Evolutionary conservation across 345 rosid genomes (phyloP), one percentile per base, ranked within the genome.

Genomic region (Corchorus capsularis): DNA sequence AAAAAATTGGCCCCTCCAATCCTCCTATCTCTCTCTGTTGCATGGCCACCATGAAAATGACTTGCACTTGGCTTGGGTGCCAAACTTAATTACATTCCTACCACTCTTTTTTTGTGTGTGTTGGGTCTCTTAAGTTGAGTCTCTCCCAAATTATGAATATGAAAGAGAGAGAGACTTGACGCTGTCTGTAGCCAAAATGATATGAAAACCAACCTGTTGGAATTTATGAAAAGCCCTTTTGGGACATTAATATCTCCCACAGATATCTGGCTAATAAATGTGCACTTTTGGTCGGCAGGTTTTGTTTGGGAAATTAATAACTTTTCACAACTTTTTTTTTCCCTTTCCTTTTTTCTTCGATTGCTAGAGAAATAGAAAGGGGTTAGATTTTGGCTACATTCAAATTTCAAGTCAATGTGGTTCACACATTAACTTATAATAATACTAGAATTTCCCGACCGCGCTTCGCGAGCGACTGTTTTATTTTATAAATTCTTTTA

Each of bases 11-110:
- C 27, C 22, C 20, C 8, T 8, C 22, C 52, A 5, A 3, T n/a
- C 8, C 27, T 59, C 27, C 3, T 57, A 0, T 11, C 0, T 12
- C 1, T 60, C 27, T 60, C 8, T 8, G 16, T 68, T 68, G 72
- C 72, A 49, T 15, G 57, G 57, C 57, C 72, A 69, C 47, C 47
- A 8, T 32, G 72, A 69, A 69, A 69, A 8, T 27, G 72, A 16
- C 57, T 35, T 32, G 43, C 72, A 32, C 4, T 41, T 19, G 1
- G 27, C 27, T 27, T 27, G 27, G 27, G 27, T 27, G 27, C 27
- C 2, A 6, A 19, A 3, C 64, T 8, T 13, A 60, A 60, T 60
- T 35, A 60, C 64, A 32, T 60, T 60, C 39, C 32, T 56, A 39
- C 68, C 68, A 63, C 49, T 16, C 6, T 39, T 39, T 39, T 39